Evolutionary conservation across 257 asterid species (phyloP).

Genomic region (Misopates orontium): DNA sequence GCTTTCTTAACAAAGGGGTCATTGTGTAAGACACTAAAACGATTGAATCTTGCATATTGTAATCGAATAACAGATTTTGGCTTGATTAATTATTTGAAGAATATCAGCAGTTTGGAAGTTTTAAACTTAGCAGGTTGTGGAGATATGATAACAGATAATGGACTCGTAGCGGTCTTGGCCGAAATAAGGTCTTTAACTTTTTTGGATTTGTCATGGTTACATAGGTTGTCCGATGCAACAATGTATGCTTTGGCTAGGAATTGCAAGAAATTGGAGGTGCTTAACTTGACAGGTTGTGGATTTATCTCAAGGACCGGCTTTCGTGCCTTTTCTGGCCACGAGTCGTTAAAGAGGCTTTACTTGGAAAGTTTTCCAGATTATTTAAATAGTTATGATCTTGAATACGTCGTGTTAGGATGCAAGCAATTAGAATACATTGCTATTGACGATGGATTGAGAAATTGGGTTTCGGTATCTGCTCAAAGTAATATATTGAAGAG

Average conservation of each 20-base stretch:
- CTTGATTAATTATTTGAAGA: constrained; percentile 25
- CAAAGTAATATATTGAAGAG: too few species aligned
- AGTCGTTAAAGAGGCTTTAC: constrained; percentile 27
- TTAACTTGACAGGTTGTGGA: constrained; percentile 34
- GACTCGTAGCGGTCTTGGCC: constrained; percentile 16
- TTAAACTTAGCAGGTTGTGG: constrained; percentile 34
- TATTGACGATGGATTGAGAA: too few species aligned
- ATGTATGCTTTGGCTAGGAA: constrained; percentile 27
- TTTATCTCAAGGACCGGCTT: constrained; percentile 25
- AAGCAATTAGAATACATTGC: too few species aligned
- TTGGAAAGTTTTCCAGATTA: constrained; percentile 24
- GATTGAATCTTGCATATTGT: constrained; percentile 35
- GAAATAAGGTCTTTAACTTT: constrained; percentile 22
- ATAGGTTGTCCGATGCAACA: constrained; percentile 29
- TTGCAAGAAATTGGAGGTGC: constrained; percentile 28
- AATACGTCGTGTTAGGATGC: too few species aligned
- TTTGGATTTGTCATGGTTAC: constrained; percentile 35
- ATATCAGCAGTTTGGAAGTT: constrained; percentile 29
- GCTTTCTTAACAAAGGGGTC: constrained; percentile 21
- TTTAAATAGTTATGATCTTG: too few species aligned
- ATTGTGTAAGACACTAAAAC: constrained; percentile 22
- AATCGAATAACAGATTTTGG: constrained; percentile 32
- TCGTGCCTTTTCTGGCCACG: constrained; percentile 28
- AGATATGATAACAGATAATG: constrained; percentile 27
- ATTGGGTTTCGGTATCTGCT: too few species aligned